Evolutionary conservation across 2,329 filamentous ascomycete species (phyloP).

Genomic region (Scleromitrula shiraiana): DNA sequence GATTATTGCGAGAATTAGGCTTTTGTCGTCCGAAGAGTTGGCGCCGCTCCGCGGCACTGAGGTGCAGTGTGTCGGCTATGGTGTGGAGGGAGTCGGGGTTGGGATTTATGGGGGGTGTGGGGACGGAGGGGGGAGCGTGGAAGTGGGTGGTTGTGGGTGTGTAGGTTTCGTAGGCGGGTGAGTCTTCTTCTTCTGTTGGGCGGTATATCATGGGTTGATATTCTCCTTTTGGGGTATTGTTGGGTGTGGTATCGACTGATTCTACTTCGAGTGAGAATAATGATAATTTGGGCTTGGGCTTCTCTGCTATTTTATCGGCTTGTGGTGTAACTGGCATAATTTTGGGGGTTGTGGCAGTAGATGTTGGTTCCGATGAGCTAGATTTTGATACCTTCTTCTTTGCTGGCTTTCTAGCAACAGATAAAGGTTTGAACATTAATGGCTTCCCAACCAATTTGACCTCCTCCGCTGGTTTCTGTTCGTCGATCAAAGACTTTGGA

Average conservation of each 20-base stretch:
- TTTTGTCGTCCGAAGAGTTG: constrained; percentile 73
- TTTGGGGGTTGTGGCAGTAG: constrained; percentile 20
- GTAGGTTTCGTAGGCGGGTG: constrained; percentile 27
- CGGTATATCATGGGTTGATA: constrained; percentile 48
- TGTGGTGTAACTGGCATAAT: constrained; percentile 14
- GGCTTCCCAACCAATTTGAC: constrained; percentile 69
- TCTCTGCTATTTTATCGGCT: constrained; percentile 29
- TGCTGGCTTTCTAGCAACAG: constrained; percentile 66
- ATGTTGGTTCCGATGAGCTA: constrained; percentile 15
- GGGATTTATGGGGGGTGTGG: constrained; percentile 21
- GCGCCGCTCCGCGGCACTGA: constrained; percentile 67
- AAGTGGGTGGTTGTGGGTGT: constrained; percentile 21
- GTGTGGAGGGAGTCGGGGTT: constrained; percentile 51
- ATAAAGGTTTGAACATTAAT: constrained; percentile 82
- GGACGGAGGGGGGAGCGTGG: constrained; percentile 20
- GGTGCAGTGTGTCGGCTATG: constrained; percentile 70
- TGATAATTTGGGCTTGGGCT: constrained; percentile 59
- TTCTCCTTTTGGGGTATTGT: constrained; percentile 17
- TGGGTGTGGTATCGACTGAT: constrained; percentile 5
- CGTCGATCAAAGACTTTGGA: constrained; percentile 43
- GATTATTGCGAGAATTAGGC: constrained; percentile 28
- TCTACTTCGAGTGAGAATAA: constrained; percentile 58
- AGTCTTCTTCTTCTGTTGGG: constrained; percentile 9
- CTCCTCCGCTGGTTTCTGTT: constrained; percentile 50
- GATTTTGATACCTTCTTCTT: constrained; percentile 48